phyloP scores from a whole-genome alignment of 2,329 filamentous ascomycete species.

The Calonectria leucothoes region DNA sequence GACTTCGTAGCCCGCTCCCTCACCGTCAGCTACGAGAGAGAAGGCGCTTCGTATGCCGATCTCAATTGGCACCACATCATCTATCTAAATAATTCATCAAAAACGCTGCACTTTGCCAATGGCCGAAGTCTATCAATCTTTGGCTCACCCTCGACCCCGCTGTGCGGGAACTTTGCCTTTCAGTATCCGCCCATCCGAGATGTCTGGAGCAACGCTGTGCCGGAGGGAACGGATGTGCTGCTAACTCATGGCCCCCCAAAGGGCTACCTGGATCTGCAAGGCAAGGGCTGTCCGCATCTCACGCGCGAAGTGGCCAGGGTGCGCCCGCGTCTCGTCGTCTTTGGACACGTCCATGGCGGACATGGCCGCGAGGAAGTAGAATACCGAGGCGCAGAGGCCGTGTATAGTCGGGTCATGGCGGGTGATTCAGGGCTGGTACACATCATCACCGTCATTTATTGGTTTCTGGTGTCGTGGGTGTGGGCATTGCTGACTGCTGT shows the following conservation, averaged over 20 bases:
- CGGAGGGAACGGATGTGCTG: slow-evolving; percentile 48
- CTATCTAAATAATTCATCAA: slow-evolving; percentile 47
- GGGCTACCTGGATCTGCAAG: slow-evolving; percentile 48
- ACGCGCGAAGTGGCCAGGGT: slow-evolving; percentile 44
- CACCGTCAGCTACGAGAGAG: not conserved
- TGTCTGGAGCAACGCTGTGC: slow-evolving; percentile 24
- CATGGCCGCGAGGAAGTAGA: not conserved
- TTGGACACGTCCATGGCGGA: slow-evolving; percentile 52
- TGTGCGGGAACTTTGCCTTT: slow-evolving; percentile 53
- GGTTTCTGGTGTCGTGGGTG: not conserved
- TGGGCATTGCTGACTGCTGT: not conserved
- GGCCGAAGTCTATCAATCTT: slow-evolving; percentile 46
- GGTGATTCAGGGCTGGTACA: not conserved
- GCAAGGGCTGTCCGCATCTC: slow-evolving; percentile 46
- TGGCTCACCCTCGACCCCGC: slow-evolving; percentile 48
- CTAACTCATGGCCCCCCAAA: slow-evolving; percentile 52
- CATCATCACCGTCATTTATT: not conserved
- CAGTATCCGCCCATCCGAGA: slow-evolving; percentile 46
- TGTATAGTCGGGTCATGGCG: not conserved
- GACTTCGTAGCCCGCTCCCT: slow-evolving; percentile 1
- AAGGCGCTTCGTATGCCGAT: slow-evolving; percentile 9
- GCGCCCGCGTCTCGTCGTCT: slow-evolving; percentile 49
- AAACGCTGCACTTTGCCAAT: slow-evolving; percentile 39
- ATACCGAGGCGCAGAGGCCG: not conserved
- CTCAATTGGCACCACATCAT: slow-evolving; percentile 47